Evolutionary conservation across 306 rosid genomes (phyloP), one percentile per base, ranked within the genome.

Genomic region (Biancaea sappan): DNA sequence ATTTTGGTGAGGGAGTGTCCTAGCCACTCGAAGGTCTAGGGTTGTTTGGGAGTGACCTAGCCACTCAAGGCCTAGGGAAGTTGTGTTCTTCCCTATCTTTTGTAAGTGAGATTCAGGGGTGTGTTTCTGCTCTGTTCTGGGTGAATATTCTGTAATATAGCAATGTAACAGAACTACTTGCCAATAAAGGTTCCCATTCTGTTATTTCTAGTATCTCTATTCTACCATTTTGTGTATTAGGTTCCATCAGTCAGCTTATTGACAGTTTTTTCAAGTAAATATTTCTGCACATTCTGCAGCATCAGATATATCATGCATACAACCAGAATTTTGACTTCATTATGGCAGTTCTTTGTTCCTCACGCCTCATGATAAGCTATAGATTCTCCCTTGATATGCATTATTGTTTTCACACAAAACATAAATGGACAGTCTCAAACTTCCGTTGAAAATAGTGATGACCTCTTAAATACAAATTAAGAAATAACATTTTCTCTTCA

Each of bases 201-300:
- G n/a, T n/a, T n/a, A n/a, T n/a, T n/a, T n/a, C n/a, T n/a, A n/a
- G n/a, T n/a, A n/a, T n/a, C n/a, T n/a, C n/a, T n/a, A n/a, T n/a
- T n/a, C n/a, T n/a, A n/a, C n/a, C n/a, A n/a, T n/a, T n/a, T n/a
- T n/a, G n/a, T n/a, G n/a, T n/a, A n/a, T n/a, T n/a, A n/a, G n/a
- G n/a, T n/a, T n/a, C n/a, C n/a, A n/a, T n/a, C n/a, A n/a, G n/a
- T 53, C 66, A 82, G 69, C 50, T 40, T 70, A 41, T 41, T 50
- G 57, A 34, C 35, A 70, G 16, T 63, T 41, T 34, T 28, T 19
- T 37, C 34, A 54, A 52, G 47, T 25, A 64, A n/a, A 69, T 18
- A 50, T 74, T 46, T 58, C 50, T 13, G 14, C 15, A 25, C 62
- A 78, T 22, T 60, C 68, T 38, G 43, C 31, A 58, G 65, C 66